These are phyloP conservation scores for Diospyros lotus DNA, from an alignment of 148 eudicot species.

Conservation along the genomic window DNA sequence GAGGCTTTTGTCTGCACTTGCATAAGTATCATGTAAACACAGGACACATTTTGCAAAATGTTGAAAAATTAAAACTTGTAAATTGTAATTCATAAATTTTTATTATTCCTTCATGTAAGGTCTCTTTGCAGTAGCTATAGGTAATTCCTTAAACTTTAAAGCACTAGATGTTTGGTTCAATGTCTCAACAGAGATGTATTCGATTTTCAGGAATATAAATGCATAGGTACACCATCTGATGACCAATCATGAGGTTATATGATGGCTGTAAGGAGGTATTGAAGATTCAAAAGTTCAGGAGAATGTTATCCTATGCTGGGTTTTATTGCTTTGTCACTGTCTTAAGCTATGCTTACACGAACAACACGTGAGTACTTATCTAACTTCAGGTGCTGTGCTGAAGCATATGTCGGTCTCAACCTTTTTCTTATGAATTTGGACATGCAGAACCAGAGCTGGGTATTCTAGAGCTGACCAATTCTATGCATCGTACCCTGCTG, in stretches of 20 bases:
- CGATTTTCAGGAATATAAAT: slow-evolving; percentile 18
- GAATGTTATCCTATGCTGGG: slow-evolving; percentile 49
- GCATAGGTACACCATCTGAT: neutral
- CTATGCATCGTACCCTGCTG: slow-evolving; percentile 92
- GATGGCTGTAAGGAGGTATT: slow-evolving; percentile 55
- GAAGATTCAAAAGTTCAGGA: slow-evolving; percentile 78
- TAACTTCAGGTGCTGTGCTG: neutral
- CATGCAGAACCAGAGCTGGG: slow-evolving; percentile 79
- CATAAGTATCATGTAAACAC: no score
- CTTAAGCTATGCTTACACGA: slow-evolving; percentile 60
- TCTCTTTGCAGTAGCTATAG: no score
- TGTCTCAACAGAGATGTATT: slow-evolving; percentile 8
- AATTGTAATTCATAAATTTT: no score
- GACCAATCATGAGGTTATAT: slow-evolving; percentile 41
- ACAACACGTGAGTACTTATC: slow-evolving; percentile 60
- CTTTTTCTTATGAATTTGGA: neutral
- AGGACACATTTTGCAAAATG: no score
- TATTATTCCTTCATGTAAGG: no score
- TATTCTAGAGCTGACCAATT: slow-evolving; percentile 87
- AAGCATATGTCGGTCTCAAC: neutral
- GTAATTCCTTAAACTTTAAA: no score
- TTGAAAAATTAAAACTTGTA: no score
- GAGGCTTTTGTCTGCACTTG: no score
- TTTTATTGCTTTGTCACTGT: slow-evolving; percentile 52
- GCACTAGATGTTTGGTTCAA: slow-evolving; percentile 20